Conservation (phyloP, 768 basidiomycete species). For the Termitomyces bulborhizus region DNA sequence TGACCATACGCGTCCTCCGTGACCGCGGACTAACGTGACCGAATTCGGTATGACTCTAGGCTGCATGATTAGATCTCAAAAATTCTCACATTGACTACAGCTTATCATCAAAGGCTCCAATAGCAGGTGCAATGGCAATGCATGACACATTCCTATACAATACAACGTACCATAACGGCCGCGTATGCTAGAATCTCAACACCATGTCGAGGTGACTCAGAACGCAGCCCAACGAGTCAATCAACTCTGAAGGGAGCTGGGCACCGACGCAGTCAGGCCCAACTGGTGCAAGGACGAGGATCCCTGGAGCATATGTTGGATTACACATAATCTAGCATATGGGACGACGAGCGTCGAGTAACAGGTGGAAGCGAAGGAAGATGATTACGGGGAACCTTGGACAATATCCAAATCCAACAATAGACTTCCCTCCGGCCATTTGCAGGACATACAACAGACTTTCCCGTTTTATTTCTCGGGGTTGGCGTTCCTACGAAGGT, state of each 20-base stretch:
- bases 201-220: constrained; percentile 8
- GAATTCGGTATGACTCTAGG: constrained; percentile 4
- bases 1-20: constrained; percentile 16
- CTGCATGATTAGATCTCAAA: neutral
- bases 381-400: neutral
- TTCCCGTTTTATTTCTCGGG: constrained; percentile 49
- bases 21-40: constrained; percentile 23
- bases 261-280: neutral
- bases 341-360: neutral
- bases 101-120: too few relatives aligned
- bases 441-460: neutral
- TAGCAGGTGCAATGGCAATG: neutral
- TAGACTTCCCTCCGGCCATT: neutral
- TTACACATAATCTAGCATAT: constrained; percentile 14
- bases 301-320: constrained; percentile 15
- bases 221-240: constrained; percentile 8
- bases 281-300: constrained; percentile 7
- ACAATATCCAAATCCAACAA: constrained; percentile 4
- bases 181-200: constrained; percentile 3
- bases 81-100: too few relatives aligned
- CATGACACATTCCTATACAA: neutral
- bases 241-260: constrained; percentile 5
- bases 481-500: constrained; percentile 54
- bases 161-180: neutral
- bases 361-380: neutral